These are phyloP conservation scores for Cladosporium sp. DNA, from an alignment of 2,329 filamentous ascomycete genomes.

Conservation along the genomic window DNA sequence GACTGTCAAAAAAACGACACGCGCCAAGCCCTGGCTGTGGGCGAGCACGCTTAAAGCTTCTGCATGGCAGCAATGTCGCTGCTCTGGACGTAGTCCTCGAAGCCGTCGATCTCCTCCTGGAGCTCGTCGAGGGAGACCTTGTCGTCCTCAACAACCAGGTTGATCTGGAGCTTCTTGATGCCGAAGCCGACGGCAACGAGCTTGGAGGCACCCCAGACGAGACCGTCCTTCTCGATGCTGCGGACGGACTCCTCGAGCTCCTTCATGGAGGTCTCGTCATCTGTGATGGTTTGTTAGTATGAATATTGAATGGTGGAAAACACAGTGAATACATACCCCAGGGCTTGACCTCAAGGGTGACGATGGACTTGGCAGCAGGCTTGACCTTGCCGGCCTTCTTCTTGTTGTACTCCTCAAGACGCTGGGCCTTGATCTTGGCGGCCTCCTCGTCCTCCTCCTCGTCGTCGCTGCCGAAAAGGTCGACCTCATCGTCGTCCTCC, in stretches of 20 bases:
- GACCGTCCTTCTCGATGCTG: conserved; percentile 82
- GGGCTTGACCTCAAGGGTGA: conserved; percentile 95
- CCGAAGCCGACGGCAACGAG: conserved; percentile 88
- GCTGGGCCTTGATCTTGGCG: conserved; percentile 76
- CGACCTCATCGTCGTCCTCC: conserved; percentile 76
- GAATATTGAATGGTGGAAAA: background rate
- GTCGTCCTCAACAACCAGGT: conserved; percentile 94
- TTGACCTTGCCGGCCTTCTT: conserved; percentile 96
- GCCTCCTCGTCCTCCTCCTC: conserved; percentile 93
- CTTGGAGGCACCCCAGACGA: conserved; percentile 92
- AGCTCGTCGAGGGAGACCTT: conserved; percentile 87
- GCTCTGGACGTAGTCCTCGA: conserved; percentile 96
- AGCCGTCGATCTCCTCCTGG: conserved; percentile 75
- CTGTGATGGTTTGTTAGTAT: conserved; percentile 29
- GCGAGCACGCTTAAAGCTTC: conserved; percentile 64
- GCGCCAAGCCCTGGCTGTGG: conserved; percentile 6
- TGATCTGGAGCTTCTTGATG: conserved; percentile 99
- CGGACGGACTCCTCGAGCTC: conserved; percentile 76
- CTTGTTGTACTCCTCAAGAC: conserved; percentile 87
- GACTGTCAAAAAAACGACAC: background rate
- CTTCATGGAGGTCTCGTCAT: conserved; percentile 91
- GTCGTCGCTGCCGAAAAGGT: conserved; percentile 88
- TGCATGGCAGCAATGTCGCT: conserved; percentile 86
- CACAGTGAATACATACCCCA: conserved; percentile 68
- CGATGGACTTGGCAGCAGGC: conserved; percentile 89